phyloP scores from a whole-genome alignment of 257 asterid species.

The Osmanthus fragrans region DNA sequence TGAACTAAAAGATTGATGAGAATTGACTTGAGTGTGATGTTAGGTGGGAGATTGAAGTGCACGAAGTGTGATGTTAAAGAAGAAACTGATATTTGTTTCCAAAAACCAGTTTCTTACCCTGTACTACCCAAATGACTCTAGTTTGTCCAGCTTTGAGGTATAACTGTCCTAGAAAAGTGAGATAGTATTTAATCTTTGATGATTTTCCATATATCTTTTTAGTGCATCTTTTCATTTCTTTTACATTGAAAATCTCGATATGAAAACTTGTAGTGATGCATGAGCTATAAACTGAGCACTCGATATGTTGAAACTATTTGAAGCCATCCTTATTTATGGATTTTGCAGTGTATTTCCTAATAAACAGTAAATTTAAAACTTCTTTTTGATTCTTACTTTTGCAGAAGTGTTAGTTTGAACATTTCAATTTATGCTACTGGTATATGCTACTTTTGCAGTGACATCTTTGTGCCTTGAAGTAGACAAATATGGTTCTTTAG shows the following conservation, averaged over 20 bases:
- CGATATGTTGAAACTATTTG: neutral
- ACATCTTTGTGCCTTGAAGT: neutral
- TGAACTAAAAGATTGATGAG: no score
- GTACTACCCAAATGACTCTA: no score
- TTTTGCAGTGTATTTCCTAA: neutral
- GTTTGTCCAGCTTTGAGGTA: no score
- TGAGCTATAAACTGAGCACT: neutral
- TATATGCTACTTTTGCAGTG: neutral
- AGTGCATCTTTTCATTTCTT: neutral
- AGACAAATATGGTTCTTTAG: neutral
- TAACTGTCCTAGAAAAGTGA: conserved; percentile 7
- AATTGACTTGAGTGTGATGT: no score
- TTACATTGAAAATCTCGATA: neutral
- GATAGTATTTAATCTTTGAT: conserved; percentile 12
- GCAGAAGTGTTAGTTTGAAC: neutral
- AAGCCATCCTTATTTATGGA: neutral
- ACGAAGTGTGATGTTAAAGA: no score
- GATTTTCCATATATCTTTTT: neutral
- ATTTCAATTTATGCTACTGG: neutral
- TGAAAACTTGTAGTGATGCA: neutral
- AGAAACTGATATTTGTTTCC: no score
- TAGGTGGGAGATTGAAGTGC: no score
- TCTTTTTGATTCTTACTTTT: neutral
- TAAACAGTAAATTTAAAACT: neutral
- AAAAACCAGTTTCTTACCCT: conserved; percentile 39